Percentiles rank a stretch among this genome's conserved stretches.
Evolutionary conservation across 2,329 filamentous ascomycete species (phyloP).

Genomic region (Escovopsis weberi): DNA sequence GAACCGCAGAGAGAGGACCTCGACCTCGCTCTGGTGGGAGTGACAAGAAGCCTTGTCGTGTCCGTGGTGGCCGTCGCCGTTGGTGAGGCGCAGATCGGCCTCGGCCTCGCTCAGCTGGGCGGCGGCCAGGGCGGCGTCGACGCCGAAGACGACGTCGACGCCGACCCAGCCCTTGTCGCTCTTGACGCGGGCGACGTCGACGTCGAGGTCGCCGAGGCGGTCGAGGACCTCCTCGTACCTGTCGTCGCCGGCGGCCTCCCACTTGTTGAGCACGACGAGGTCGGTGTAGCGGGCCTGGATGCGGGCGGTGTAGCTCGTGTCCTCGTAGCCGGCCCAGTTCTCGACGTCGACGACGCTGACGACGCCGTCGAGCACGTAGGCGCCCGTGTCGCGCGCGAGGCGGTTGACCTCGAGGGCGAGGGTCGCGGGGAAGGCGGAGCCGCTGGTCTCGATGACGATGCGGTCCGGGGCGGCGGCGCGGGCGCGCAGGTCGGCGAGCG

Average conservation of each 20-base stretch:
- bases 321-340: conserved; percentile 89
- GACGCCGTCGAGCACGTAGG: conserved; percentile 72
- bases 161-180: conserved; percentile 67
- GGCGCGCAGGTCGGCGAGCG: conserved; percentile 57
- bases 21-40: conserved; percentile 69
- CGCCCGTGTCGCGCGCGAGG: conserved; percentile 50
- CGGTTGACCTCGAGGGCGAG: conserved; percentile 83
- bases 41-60: conserved; percentile 21
- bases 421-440: conserved; percentile 77
- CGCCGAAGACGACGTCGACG: conserved; percentile 67
- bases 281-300: conserved; percentile 85
- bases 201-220: conserved; percentile 63
- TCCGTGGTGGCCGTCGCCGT: conserved; percentile 22
- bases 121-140: conserved; percentile 70
- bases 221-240: conserved; percentile 67
- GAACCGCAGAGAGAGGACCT: conserved; percentile 74
- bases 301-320: conserved; percentile 77
- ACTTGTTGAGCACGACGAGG: conserved; percentile 85
- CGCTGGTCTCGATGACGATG: conserved; percentile 87
- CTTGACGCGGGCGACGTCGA: conserved; percentile 73
- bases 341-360: conserved; percentile 85
- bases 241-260: conserved; percentile 62
- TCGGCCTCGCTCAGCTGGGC: conserved; percentile 30
- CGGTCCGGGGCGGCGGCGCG: conserved; percentile 48
- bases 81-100: not conserved